These are phyloP conservation scores for Phytophthora rubi DNA, from an alignment of 352 stramenopile genomes.

Conservation along the genomic window DNA sequence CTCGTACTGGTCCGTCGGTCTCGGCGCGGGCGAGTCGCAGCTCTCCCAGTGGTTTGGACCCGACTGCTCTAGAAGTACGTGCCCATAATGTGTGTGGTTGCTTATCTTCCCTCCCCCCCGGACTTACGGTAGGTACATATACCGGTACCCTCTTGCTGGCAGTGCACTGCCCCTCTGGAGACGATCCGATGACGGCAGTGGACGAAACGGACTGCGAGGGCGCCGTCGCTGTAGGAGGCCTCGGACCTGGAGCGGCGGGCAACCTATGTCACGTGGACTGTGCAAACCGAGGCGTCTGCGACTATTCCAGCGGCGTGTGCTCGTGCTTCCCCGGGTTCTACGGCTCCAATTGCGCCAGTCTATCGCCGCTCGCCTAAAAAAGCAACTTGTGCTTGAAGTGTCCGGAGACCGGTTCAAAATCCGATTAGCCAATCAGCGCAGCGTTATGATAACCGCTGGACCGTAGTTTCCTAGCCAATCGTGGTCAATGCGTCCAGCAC, in stretches of 20 bases:
- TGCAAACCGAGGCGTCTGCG: slow-evolving; percentile 78
- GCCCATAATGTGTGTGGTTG: background rate
- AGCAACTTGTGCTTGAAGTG: slow-evolving; percentile 16
- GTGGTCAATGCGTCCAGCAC: background rate
- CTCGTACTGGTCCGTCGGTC: slow-evolving; percentile 74
- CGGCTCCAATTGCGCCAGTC: slow-evolving; percentile 78
- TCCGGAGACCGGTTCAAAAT: slow-evolving; percentile 23
- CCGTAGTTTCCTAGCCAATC: slow-evolving; percentile 27
- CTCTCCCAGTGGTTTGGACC: slow-evolving; percentile 88
- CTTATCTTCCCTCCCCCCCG: background rate
- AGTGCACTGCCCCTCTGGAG: slow-evolving; percentile 86
- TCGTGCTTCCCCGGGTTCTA: slow-evolving; percentile 79
- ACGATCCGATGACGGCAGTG: slow-evolving; percentile 82
- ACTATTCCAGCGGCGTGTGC: slow-evolving; percentile 72
- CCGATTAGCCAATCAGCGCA: slow-evolving; percentile 24
- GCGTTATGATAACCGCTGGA: slow-evolving; percentile 27
- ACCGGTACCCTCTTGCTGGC: background rate
- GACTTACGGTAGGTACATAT: slow-evolving; percentile 1
- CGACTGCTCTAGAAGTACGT: slow-evolving; percentile 82
- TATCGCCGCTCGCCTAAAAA: slow-evolving; percentile 51
- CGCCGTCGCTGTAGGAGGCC: slow-evolving; percentile 45
- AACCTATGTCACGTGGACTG: slow-evolving; percentile 84
- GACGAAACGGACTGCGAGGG: slow-evolving; percentile 90
- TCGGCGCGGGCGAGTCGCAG: slow-evolving; percentile 79
- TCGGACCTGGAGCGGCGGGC: slow-evolving; percentile 41